A percentile compares a stretch with the other conserved stretches of the same genome.
Evolutionary conservation across 192 early-diverging fungal species (phyloP).

Genomic region (Geranomyces variabilis): DNA sequence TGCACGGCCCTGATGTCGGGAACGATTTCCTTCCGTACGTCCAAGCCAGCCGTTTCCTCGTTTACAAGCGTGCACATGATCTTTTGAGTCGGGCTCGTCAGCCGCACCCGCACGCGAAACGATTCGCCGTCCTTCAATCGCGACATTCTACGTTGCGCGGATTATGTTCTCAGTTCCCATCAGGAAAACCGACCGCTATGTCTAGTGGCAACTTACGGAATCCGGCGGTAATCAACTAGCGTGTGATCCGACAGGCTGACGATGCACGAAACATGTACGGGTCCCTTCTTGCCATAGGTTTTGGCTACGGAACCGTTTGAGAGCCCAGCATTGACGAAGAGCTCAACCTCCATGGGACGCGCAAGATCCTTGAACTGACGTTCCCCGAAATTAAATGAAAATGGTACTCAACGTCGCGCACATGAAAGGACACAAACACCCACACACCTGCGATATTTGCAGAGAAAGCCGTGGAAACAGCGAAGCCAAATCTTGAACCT

Average conservation of each 20-base stretch:
- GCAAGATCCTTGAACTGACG: constrained; percentile 35
- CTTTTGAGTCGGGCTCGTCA: constrained; percentile 8
- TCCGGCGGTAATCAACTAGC: constrained; percentile 40
- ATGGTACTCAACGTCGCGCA: no score
- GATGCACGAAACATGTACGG: constrained; percentile 25
- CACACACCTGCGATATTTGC: constrained; percentile 37
- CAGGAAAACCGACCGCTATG: constrained; percentile 4
- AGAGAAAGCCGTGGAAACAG: constrained; percentile 38
- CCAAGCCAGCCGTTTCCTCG: constrained; percentile 28
- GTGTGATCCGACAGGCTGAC: constrained; percentile 30
- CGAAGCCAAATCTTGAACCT: constrained; percentile 36
- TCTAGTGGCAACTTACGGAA: constrained; percentile 32
- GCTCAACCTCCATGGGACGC: constrained; percentile 36
- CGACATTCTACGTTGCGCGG: constrained; percentile 23
- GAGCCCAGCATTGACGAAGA: constrained; percentile 33
- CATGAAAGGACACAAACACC: no score
- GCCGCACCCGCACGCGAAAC: constrained; percentile 24
- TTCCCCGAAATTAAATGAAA: neutral
- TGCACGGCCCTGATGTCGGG: constrained; percentile 25
- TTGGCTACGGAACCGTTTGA: constrained; percentile 31
- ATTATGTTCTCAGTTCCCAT: neutral
- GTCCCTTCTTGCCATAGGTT: constrained; percentile 33
- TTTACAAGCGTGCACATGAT: constrained; percentile 18
- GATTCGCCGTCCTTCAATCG: constrained; percentile 38
- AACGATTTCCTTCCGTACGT: constrained; percentile 29